A percentile compares a stretch with the other conserved stretches of the same genome.
phyloP scores from a whole-genome alignment of 2,329 filamentous ascomycete genomes.

The Colletotrichum liriopes region DNA sequence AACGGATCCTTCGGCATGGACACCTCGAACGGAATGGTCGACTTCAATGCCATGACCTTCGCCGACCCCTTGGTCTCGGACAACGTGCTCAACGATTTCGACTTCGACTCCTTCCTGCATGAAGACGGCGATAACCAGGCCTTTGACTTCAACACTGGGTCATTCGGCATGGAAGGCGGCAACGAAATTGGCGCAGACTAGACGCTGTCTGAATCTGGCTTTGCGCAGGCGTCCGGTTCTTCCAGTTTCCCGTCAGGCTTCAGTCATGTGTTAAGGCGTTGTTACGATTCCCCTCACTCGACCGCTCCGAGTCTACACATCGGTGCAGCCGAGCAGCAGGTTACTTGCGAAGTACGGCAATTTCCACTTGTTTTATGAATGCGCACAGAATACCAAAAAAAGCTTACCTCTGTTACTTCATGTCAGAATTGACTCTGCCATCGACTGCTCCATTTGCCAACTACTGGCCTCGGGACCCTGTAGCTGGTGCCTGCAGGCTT shows the following conservation, averaged over 20 bases:
- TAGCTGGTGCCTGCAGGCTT: constrained; percentile 1
- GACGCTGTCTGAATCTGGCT: constrained; percentile 29
- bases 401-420: constrained; percentile 1
- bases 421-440: constrained; percentile 1
- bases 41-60: constrained; percentile 68
- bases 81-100: constrained; percentile 77
- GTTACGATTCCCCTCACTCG: constrained; percentile 4
- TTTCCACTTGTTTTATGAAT: constrained; percentile 17
- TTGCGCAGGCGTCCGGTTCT: not conserved
- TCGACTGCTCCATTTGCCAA: constrained; percentile 1
- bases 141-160: constrained; percentile 70
- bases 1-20: constrained; percentile 60
- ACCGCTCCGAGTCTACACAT: not conserved
- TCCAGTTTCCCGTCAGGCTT: constrained; percentile 11
- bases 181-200: constrained; percentile 73
- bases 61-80: constrained; percentile 67
- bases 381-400: constrained; percentile 27
- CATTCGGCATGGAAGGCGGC: constrained; percentile 68
- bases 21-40: constrained; percentile 61
- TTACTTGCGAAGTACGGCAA: constrained; percentile 16
- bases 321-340: constrained; percentile 5
- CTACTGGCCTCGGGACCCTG: not conserved
- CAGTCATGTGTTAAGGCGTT: constrained; percentile 34
- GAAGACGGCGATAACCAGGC: constrained; percentile 63
- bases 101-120: constrained; percentile 78